Percentiles rank a stretch among this genome's conserved stretches.
Conservation (phyloP, 2,329 filamentous ascomycete species). For the Cordyceps javanica region DNA sequence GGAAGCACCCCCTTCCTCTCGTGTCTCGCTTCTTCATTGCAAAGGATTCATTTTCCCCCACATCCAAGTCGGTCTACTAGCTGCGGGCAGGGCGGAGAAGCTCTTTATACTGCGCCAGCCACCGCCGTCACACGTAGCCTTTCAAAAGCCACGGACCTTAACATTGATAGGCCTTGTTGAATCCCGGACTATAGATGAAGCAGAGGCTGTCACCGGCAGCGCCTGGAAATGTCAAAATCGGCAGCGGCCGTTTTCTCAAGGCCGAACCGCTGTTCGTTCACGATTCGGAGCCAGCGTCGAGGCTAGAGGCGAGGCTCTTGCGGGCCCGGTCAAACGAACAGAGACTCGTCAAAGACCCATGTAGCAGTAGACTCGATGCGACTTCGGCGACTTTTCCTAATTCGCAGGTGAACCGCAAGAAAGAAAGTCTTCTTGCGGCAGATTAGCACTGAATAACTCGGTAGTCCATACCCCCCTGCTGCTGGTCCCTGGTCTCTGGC, state of each 20-base stretch:
- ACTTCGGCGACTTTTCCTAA: neutral
- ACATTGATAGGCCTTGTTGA: neutral
- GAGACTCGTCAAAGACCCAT: neutral
- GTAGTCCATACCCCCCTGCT: neutral
- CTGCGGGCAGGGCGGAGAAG: neutral
- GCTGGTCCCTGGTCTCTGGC: too few species aligned
- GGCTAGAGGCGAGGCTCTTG: neutral
- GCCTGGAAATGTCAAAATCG: neutral
- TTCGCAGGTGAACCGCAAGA: neutral
- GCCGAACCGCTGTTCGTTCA: neutral
- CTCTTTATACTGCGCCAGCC: neutral
- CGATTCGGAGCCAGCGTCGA: neutral
- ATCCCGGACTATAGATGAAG: neutral
- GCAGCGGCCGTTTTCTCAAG: neutral
- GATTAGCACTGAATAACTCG: neutral
- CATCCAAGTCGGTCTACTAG: neutral
- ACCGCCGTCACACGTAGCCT: too few species aligned
- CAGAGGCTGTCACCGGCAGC: too few species aligned
- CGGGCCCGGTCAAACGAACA: neutral
- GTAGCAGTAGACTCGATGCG: neutral
- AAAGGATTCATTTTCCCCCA: neutral
- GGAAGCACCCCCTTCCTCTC: neutral
- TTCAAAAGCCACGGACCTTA: too few species aligned
- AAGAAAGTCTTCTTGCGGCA: neutral
- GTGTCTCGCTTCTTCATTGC: neutral